These are phyloP conservation scores for Aspergillus conjunctus DNA, from an alignment of 495 filamentous ascomycete species.

Conservation along the genomic window DNA sequence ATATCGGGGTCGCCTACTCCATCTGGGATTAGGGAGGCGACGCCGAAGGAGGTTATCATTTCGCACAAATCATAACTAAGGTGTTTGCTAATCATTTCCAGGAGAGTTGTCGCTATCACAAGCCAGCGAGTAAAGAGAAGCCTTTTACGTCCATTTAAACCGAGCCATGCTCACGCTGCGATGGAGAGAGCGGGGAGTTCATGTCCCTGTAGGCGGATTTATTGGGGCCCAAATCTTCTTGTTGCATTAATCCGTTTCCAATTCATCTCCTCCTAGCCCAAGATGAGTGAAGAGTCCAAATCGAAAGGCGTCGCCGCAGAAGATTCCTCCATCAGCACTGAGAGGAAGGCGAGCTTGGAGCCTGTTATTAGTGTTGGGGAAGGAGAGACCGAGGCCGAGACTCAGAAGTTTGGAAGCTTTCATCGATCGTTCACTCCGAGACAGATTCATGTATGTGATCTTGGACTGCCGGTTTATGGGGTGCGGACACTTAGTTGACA, in stretches of 20 bases:
- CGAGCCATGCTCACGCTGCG: neutral
- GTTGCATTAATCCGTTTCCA: neutral
- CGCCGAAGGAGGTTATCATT: slow-evolving; percentile 2
- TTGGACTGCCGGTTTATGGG: neutral
- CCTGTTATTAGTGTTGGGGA: slow-evolving; percentile 6
- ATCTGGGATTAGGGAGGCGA: slow-evolving; percentile 7
- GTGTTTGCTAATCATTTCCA: neutral
- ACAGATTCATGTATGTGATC: slow-evolving; percentile 12
- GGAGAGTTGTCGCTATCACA: neutral
- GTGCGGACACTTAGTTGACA: neutral
- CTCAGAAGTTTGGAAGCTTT: slow-evolving; percentile 2
- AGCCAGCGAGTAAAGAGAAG: neutral
- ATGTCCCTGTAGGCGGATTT: neutral
- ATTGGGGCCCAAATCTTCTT: neutral
- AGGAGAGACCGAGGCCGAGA: slow-evolving; percentile 7
- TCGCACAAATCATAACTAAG: neutral
- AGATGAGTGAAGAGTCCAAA: slow-evolving; percentile 11
- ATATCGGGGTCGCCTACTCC: slow-evolving; percentile 7
- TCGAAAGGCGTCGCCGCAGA: neutral
- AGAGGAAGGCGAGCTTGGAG: neutral
- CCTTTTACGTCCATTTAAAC: neutral
- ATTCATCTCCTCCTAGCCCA: neutral
- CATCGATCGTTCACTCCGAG: slow-evolving; percentile 14
- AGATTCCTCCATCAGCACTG: neutral
- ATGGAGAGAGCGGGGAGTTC: neutral